phyloP scores from a whole-genome alignment of 2,329 filamentous ascomycete genomes.

The Fusarium kyushuense region DNA sequence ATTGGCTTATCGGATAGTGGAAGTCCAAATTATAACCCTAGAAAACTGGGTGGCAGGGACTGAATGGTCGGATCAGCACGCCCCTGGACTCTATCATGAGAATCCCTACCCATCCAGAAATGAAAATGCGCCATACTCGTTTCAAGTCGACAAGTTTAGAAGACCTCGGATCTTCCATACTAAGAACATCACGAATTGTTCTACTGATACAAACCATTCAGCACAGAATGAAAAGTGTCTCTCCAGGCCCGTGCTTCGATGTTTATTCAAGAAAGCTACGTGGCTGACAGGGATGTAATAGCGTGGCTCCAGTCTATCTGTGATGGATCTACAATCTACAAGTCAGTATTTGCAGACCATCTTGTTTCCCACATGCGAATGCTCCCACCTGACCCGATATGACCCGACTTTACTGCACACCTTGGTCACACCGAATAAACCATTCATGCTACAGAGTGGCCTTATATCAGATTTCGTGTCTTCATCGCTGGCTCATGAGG shows the following conservation, averaged over 20 bases:
- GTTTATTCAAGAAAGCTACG: background rate
- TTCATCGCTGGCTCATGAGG: background rate
- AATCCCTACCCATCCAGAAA: background rate
- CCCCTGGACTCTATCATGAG: background rate
- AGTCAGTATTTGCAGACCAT: background rate
- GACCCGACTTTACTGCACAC: background rate
- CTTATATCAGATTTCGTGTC: background rate
- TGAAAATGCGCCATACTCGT: background rate
- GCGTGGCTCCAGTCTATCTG: background rate
- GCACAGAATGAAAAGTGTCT: background rate
- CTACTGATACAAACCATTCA: background rate
- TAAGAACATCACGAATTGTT: background rate
- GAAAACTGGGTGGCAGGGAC: background rate
- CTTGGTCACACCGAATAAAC: background rate
- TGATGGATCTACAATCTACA: background rate
- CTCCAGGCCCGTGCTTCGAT: background rate
- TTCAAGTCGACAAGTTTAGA: background rate
- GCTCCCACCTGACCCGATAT: background rate
- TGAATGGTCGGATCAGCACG: background rate
- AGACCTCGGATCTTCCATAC: background rate
- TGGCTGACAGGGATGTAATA: conserved; percentile 14
- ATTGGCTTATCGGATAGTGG: background rate
- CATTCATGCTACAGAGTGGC: background rate
- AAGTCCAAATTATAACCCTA: background rate
- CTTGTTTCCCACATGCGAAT: background rate